These are phyloP conservation scores for Trypethelium eluteriae DNA, from an alignment of 495 filamentous ascomycete species.

Conservation along the genomic window DNA sequence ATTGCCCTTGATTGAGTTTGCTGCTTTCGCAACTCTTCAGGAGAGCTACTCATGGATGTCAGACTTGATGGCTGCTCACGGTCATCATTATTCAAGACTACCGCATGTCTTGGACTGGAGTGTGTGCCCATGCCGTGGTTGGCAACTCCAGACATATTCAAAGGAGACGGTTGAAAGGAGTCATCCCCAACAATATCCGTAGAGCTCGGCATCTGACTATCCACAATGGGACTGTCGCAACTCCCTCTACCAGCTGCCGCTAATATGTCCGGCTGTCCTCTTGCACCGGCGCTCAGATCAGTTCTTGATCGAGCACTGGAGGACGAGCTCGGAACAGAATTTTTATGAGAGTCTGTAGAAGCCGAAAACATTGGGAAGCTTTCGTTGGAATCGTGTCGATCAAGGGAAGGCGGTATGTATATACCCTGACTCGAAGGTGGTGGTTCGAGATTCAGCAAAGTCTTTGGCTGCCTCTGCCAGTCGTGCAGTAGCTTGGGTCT, in stretches of 20 bases:
- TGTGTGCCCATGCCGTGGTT: neutral
- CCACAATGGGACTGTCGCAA: neutral
- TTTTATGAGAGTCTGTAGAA: conserved; percentile 47
- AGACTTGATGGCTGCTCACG: neutral
- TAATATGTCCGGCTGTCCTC: neutral
- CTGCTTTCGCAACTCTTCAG: neutral
- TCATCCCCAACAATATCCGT: neutral
- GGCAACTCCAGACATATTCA: conserved; percentile 3
- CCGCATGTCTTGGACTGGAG: neutral
- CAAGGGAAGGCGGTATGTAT: conserved; percentile 38
- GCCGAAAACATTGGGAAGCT: conserved; percentile 79
- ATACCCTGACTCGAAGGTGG: conserved; percentile 24
- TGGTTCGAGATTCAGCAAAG: conserved; percentile 30
- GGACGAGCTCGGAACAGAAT: conserved; percentile 40
- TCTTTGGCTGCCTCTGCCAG: conserved; percentile 29
- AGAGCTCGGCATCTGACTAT: neutral
- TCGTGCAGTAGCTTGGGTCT: conserved; percentile 18
- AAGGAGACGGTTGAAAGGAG: neutral
- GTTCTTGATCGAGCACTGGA: conserved; percentile 34
- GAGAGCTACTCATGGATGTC: neutral
- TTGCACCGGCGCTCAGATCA: conserved; percentile 21
- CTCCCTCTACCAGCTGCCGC: neutral
- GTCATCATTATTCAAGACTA: neutral
- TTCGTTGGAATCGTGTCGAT: conserved; percentile 67
- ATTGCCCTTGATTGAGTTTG: neutral